These are phyloP conservation scores for Xylariaceae sp. DNA, from an alignment of 2,329 filamentous ascomycete species.

Conservation along the genomic window DNA sequence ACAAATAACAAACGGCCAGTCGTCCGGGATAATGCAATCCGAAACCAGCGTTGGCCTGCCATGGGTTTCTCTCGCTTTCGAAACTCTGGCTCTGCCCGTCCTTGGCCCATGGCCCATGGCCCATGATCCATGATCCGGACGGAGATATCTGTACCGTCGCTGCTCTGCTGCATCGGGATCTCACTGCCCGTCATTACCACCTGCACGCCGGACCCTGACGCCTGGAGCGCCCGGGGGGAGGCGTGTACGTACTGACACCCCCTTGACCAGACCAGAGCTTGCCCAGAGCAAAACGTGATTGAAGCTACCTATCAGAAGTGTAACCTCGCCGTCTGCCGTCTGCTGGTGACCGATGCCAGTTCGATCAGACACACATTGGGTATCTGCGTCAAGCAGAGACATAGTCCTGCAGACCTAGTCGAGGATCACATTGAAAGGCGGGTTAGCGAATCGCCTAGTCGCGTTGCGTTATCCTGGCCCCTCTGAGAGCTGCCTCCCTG, in stretches of 20 bases:
- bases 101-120: conserved; percentile 10
- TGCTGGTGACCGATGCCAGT: conserved; percentile 1
- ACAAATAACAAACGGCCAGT: conserved; percentile 12
- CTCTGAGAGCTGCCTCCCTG: not conserved
- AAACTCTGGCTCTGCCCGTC: not conserved
- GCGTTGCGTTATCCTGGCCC: conserved; percentile 12
- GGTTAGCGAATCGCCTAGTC: conserved; percentile 8
- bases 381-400: conserved; percentile 6
- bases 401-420: conserved; percentile 4
- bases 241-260: not conserved
- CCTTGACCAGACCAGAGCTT: not conserved
- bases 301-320: not conserved
- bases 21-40: conserved; percentile 25
- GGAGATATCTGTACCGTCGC: conserved; percentile 31
- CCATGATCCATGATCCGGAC: conserved; percentile 17
- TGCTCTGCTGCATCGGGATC: conserved; percentile 22
- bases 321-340: not conserved
- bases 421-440: conserved; percentile 2
- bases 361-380: conserved; percentile 4
- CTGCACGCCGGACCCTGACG: conserved; percentile 7
- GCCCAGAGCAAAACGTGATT: not conserved
- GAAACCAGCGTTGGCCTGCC: conserved; percentile 28
- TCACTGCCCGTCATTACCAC: conserved; percentile 6
- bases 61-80: conserved; percentile 23
- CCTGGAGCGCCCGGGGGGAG: not conserved